A percentile compares a stretch with the other conserved stretches of the same genome.
Conservation (phyloP, 805 yeast species). For the Zygotorulaspora sp. region DNA sequence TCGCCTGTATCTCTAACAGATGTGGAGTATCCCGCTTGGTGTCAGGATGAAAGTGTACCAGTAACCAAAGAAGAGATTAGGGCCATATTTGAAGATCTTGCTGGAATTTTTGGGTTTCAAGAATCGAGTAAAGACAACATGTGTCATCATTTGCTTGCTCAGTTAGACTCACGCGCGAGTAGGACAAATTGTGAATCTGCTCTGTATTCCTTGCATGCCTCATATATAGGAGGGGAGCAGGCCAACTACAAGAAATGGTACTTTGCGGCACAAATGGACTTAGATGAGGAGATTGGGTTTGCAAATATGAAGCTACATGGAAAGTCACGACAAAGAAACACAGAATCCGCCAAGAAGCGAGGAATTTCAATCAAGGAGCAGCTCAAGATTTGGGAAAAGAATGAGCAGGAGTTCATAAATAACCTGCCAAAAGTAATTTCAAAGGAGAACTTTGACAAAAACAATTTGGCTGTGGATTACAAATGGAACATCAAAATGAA, state of each 20-base stretch:
- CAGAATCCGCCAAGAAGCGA: conserved; percentile 41
- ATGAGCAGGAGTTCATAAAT: conserved; percentile 46
- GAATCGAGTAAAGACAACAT: conserved; percentile 70
- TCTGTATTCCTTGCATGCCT: conserved; percentile 72
- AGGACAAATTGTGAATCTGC: conserved; percentile 72
- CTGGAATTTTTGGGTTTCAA: conserved; percentile 79
- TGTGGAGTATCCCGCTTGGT: conserved; percentile 36
- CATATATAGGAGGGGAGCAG: conserved; percentile 86
- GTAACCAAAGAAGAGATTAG: conserved; percentile 62
- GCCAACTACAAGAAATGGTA: conserved; percentile 91
- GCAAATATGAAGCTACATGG: conserved; percentile 51
- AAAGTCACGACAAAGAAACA: conserved; percentile 40
- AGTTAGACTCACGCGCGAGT: conserved; percentile 82
- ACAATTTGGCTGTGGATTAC: conserved; percentile 71
- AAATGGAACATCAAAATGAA: conserved; percentile 71
- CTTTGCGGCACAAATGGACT: conserved; percentile 75
- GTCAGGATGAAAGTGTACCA: conserved; percentile 55
- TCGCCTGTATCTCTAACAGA: conserved; percentile 22
- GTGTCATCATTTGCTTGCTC: conserved; percentile 73
- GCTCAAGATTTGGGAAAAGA: conserved; percentile 40
- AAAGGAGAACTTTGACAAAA: conserved; percentile 64
- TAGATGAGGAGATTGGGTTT: conserved; percentile 65
- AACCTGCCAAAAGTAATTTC: conserved; percentile 53
- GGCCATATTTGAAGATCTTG: conserved; percentile 53
- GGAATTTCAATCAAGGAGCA: conserved; percentile 36